These are phyloP conservation scores for Cryphonectria parasitica DNA, from an alignment of 2,329 filamentous ascomycete species.

Conservation along the genomic window DNA sequence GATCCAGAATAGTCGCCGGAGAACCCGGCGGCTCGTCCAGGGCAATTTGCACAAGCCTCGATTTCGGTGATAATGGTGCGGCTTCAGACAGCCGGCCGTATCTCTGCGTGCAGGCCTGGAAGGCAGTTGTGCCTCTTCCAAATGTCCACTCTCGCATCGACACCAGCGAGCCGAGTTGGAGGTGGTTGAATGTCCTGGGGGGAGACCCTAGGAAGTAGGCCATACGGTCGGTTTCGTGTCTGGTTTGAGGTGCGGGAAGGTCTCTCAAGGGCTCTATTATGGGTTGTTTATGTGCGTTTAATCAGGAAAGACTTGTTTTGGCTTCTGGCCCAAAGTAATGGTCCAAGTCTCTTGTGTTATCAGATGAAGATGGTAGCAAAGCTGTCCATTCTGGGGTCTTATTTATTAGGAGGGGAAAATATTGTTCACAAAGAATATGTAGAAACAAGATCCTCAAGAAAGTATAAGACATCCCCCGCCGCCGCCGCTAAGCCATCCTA, in stretches of 20 bases:
- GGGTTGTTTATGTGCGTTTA: neutral
- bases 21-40: conserved; percentile 1
- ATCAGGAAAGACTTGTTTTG: neutral
- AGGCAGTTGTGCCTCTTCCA: conserved; percentile 7
- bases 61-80: conserved; percentile 14
- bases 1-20: neutral
- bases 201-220: neutral
- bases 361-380: too few species aligned
- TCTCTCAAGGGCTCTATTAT: neutral
- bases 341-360: too few species aligned
- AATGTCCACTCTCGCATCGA: conserved; percentile 20
- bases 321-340: neutral
- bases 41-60: conserved; percentile 5
- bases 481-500: neutral
- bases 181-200: neutral
- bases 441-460: neutral
- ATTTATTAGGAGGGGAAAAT: neutral
- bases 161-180: neutral
- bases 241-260: neutral
- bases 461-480: neutral
- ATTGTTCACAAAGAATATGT: too few species aligned
- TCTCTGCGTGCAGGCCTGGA: conserved; percentile 11
- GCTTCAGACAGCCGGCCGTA: conserved; percentile 10
- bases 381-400: too few species aligned
- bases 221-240: neutral